phyloP scores from a whole-genome alignment of 2,329 filamentous ascomycete species.

The Fusarium citri region DNA sequence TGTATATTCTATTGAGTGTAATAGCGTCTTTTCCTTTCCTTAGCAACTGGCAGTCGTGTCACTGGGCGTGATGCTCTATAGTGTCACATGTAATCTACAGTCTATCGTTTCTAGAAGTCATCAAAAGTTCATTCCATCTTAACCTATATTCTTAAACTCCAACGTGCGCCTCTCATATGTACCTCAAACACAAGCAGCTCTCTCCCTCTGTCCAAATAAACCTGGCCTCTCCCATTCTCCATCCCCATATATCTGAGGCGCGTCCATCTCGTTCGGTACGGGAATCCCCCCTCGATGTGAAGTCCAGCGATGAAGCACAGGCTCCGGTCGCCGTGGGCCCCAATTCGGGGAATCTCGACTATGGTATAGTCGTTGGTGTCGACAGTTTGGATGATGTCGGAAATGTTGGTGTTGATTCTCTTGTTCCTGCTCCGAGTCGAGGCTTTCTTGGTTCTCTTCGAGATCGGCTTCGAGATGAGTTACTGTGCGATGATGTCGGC shows the following conservation, averaged over 20 bases:
- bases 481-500: not conserved
- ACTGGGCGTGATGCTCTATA: not conserved
- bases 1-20: slow-evolving; percentile 26
- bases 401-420: not conserved
- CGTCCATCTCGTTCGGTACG: slow-evolving; percentile 41
- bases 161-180: not conserved
- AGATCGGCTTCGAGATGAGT: not conserved
- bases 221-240: not conserved
- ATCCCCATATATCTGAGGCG: slow-evolving; percentile 37
- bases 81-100: not conserved
- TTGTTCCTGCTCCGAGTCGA: not conserved
- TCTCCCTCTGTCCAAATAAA: slow-evolving; percentile 1
- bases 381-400: slow-evolving; percentile 1
- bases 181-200: not conserved
- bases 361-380: slow-evolving; percentile 18
- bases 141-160: not conserved
- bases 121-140: not conserved
- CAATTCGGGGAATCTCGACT: not conserved
- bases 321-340: slow-evolving; percentile 14
- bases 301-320: not conserved
- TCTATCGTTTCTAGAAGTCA: not conserved
- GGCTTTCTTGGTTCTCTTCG: not conserved
- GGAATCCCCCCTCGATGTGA: not conserved
- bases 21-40: slow-evolving; percentile 4
- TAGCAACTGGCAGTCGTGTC: not conserved